These are phyloP conservation scores for Neurospora sp. DNA, from an alignment of 495 filamentous ascomycete species.

Conservation along the genomic window DNA sequence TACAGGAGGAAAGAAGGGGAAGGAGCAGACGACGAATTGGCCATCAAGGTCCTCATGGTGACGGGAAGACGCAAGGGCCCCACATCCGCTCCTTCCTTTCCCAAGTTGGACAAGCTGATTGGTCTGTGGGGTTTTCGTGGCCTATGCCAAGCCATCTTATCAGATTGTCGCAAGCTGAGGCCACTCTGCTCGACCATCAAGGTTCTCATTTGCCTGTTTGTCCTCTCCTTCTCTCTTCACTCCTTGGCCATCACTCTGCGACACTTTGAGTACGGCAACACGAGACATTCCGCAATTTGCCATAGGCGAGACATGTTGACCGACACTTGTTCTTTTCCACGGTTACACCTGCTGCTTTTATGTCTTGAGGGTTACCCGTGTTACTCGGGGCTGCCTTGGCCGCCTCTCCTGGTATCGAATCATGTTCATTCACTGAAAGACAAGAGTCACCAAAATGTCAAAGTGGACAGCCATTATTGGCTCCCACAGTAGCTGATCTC, in stretches of 20 bases:
- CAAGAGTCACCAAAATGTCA: background rate
- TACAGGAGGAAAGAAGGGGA: background rate
- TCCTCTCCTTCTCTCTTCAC: background rate
- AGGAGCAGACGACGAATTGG: background rate
- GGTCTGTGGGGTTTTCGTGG: background rate
- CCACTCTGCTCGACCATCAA: conserved; percentile 5
- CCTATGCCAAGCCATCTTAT: conserved; percentile 2
- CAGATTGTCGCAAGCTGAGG: conserved; percentile 9
- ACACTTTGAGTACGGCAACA: background rate
- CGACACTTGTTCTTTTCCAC: background rate
- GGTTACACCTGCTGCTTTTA: background rate
- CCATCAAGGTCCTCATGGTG: background rate
- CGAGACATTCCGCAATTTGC: background rate
- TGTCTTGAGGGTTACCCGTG: background rate
- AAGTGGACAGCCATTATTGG: background rate
- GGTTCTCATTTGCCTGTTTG: conserved; percentile 8
- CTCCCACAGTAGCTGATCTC: background rate
- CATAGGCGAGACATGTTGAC: background rate
- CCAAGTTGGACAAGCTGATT: background rate
- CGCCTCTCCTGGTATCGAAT: background rate
- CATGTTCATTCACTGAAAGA: background rate
- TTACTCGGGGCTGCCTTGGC: background rate
- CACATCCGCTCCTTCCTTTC: background rate
- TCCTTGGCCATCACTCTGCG: background rate
- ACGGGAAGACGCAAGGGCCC: background rate